Conservation (phyloP, 2,329 filamentous ascomycete genomes). For the Alternaria conjuncta region DNA sequence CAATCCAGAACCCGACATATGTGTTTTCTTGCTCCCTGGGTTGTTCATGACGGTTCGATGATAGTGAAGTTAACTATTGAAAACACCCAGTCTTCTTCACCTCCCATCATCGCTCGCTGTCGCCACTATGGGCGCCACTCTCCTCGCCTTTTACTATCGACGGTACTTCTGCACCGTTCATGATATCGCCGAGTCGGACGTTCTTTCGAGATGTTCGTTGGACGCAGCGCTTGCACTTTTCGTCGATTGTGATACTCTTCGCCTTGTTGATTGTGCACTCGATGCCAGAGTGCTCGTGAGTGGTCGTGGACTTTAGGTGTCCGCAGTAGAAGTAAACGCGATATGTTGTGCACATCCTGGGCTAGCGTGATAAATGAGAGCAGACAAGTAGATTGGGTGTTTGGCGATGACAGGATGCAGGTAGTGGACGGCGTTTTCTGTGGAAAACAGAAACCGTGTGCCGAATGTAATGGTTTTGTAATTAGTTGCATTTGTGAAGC, state of each 20-base stretch:
- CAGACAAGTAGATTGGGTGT: not conserved
- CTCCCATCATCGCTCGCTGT: not conserved
- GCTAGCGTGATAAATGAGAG: not conserved
- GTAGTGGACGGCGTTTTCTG: not conserved
- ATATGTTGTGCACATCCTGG: not conserved
- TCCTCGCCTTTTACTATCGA: not conserved
- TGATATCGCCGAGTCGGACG: not conserved
- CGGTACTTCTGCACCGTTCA: not conserved
- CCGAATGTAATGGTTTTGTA: not conserved
- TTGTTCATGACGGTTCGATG: not conserved
- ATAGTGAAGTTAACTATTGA: not conserved
- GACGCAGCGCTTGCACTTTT: not conserved
- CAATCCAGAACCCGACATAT: not conserved
- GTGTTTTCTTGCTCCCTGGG: not conserved
- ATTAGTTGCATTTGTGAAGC: not conserved
- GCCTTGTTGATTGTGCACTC: not conserved
- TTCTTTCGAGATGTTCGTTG: not conserved
- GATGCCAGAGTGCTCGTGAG: not conserved
- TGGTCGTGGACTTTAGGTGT: not conserved
- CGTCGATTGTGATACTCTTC: not conserved
- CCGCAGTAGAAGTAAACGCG: slow-evolving; percentile 1
- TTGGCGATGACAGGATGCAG: not conserved
- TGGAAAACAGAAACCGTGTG: not conserved
- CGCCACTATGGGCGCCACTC: not conserved
- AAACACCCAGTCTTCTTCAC: not conserved